Base-by-base conservation (phyloP, 2,329 filamentous ascomycete genomes). In the Colletotrichum limetticola region DNA sequence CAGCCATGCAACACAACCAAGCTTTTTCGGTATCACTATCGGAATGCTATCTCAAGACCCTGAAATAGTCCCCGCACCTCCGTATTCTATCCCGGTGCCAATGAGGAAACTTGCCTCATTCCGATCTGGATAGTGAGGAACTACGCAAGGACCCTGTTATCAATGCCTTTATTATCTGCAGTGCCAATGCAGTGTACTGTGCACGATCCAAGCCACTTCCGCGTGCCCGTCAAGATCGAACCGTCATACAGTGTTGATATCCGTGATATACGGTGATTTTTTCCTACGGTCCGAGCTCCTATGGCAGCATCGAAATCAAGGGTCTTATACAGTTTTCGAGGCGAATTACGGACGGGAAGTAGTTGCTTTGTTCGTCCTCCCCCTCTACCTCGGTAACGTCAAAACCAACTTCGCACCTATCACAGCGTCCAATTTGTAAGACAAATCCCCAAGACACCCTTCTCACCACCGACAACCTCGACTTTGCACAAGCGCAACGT, bases 301-400 rank as follows among this genome's bases (percentile, higher is more conserved):
- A 9, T 46, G 6, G 35, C 42, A 1, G 42, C 42, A 46, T 46
- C 16, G 6, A n/a, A n/a, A 19, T n/a, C 16, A 46, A 46, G 42
- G 42, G 42, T 46, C 42, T 16, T n/a, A 0, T 46, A 46, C 42
- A n/a, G 42, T 46, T 46, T 46, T 46, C 19, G 42, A 46, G 19
- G 42, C 42, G 42, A 46, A 46, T 16, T n/a, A 46, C 19, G 19
- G 16, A n/a, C 42, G 42, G 16, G 16, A n/a, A 46, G 16, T 12
- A 2, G 1, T 37, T 37, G 42, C 42, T 46, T 46, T n/a, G 9
- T 16, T 46, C 42, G 19, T n/a, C 32, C 4, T 42, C 37, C 16
- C 37, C 37, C 37, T 19, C 60, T 53, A 64, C 61, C 61, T 64
- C 61, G 61, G 61, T 64, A 55, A 64, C 49, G 11, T 22, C 1